Evolutionary conservation across 352 stramenopile species (phyloP).

Genomic region (Blastocystis sp.): DNA sequence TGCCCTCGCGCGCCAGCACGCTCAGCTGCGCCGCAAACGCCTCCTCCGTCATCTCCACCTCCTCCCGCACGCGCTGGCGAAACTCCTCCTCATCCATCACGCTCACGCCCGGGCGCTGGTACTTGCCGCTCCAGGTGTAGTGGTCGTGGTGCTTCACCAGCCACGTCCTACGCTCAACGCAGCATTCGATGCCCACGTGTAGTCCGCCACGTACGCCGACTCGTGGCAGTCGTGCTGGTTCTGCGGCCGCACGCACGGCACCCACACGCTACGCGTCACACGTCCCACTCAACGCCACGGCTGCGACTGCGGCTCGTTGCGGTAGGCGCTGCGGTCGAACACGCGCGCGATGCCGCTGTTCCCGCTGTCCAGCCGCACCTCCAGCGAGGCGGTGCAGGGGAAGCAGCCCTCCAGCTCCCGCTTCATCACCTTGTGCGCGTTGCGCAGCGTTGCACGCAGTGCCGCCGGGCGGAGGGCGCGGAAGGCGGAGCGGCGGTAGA

Average conservation of each 20-base stretch:
- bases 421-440: slow-evolving; percentile 23
- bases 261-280: background rate
- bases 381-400: background rate
- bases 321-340: background rate
- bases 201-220: background rate
- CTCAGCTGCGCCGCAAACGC: background rate
- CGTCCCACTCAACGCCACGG: background rate
- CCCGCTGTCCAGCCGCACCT: background rate
- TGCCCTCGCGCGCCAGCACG: background rate
- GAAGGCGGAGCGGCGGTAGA: background rate
- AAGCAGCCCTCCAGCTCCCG: background rate
- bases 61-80: background rate
- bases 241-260: slow-evolving; percentile 13
- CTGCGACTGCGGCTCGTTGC: background rate
- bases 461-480: background rate
- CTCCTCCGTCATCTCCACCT: background rate
- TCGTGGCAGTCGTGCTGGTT: slow-evolving; percentile 1
- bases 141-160: background rate
- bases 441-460: background rate
- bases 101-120: background rate
- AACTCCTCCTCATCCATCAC: background rate
- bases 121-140: background rate
- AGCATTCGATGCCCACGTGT: background rate
- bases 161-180: background rate
- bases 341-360: background rate